A percentile compares a stretch with the other conserved stretches of the same genome.
Conservation (phyloP, 805 yeast genomes). For the Monosporozyma solicola region DNA sequence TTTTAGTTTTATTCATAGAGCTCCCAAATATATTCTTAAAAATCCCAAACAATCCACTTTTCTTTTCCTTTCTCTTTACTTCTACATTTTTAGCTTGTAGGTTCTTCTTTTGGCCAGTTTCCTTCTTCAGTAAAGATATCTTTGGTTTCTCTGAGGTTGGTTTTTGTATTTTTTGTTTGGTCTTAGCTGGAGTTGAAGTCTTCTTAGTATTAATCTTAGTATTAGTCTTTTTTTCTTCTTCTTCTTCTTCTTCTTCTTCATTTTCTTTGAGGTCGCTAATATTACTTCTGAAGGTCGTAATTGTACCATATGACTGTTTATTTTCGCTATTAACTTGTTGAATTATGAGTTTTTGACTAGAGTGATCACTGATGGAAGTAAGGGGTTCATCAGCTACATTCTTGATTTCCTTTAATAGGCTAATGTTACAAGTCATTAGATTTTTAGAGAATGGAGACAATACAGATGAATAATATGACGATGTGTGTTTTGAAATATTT, state of each 20-base stretch:
- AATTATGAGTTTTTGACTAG: neutral
- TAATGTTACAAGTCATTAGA: conserved; percentile 16
- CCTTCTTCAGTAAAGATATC: neutral
- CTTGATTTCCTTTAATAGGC: conserved; percentile 10
- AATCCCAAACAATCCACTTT: conserved; percentile 10
- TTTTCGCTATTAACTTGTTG: conserved; percentile 10
- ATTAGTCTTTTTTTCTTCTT: neutral
- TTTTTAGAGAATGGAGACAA: conserved; percentile 14
- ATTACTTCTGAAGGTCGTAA: conserved; percentile 27
- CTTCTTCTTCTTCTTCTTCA: neutral
- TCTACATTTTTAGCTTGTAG: neutral
- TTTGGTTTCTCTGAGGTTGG: neutral
- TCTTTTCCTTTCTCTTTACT: conserved; percentile 9
- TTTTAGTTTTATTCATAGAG: conserved; percentile 9
- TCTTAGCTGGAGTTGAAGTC: neutral
- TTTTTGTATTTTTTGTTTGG: neutral
- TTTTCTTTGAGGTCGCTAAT: conserved; percentile 18
- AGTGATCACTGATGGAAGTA: neutral
- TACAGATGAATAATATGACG: conserved; percentile 20
- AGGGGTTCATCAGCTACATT: neutral
- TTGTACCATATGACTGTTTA: conserved; percentile 24
- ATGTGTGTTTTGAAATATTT: conserved; percentile 10
- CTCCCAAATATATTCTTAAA: conserved; percentile 14
- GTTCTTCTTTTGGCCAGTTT: neutral
- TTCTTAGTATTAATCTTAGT: neutral